Conservation (phyloP, 179 eudicot genomes). For the Corrigiola litoralis region DNA sequence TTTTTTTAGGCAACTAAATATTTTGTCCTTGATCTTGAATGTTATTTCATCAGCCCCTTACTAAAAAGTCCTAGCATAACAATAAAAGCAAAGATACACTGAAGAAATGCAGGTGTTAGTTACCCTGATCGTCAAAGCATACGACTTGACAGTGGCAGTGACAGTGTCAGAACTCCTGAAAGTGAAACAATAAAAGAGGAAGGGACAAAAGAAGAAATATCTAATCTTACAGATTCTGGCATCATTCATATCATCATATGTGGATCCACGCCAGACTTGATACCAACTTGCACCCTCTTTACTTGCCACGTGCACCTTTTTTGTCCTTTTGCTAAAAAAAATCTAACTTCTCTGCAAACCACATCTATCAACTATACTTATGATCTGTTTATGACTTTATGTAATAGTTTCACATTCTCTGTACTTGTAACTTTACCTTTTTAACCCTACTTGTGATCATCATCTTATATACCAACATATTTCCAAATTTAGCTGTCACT, state of each 20-base stretch:
- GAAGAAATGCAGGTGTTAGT: no score
- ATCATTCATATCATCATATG: conserved; percentile 20
- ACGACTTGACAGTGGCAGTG: no score
- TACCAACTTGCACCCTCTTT: conserved; percentile 1
- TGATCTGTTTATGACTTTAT: background rate
- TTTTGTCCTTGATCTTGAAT: no score
- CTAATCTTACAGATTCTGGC: background rate
- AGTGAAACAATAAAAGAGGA: background rate
- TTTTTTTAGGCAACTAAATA: no score
- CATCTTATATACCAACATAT: conserved; percentile 5
- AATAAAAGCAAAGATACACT: no score
- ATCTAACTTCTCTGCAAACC: conserved; percentile 11
- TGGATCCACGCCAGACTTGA: conserved; percentile 36
- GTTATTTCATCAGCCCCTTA: no score
- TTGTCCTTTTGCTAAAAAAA: background rate
- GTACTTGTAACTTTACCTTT: background rate
- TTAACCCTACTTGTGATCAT: background rate
- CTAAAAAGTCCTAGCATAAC: no score
- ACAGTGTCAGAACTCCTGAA: no score
- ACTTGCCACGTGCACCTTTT: conserved; percentile 24
- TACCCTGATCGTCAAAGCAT: no score
- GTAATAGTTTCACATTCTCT: background rate
- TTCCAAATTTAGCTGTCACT: conserved; percentile 11
- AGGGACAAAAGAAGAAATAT: background rate
- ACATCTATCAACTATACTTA: conserved; percentile 15